Evolutionary conservation across 306 rosid species (phyloP).

Genomic region (Benincasa hispida): DNA sequence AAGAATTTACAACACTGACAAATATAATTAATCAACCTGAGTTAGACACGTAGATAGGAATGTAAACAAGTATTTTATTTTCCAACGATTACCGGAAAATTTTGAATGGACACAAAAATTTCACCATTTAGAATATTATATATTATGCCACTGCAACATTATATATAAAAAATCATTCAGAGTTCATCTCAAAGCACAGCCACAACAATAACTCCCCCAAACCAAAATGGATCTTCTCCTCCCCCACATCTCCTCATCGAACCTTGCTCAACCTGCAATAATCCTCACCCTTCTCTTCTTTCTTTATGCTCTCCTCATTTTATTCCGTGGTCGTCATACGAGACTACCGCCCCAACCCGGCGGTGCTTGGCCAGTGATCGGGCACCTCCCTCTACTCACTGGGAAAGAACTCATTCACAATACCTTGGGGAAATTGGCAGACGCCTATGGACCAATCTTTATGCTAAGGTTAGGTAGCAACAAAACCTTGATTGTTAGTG

Average conservation of each 20-base stretch:
- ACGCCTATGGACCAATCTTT: conserved; percentile 17
- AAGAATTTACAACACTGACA: too few species aligned
- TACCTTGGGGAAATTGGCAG: conserved; percentile 16
- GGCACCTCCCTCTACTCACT: neutral
- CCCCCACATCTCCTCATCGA: neutral
- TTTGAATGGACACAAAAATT: too few species aligned
- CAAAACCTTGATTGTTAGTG: conserved; percentile 21
- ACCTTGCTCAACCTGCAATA: neutral
- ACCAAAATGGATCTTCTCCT: neutral
- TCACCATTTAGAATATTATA: too few species aligned
- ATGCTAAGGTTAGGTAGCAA: neutral
- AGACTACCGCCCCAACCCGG: neutral
- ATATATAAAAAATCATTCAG: too few species aligned
- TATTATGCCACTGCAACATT: too few species aligned
- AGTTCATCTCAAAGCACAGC: neutral
- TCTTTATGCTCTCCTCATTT: neutral
- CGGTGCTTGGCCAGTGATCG: neutral
- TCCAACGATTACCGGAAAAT: too few species aligned
- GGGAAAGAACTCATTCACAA: conserved; percentile 7
- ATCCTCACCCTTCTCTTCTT: neutral
- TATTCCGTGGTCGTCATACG: neutral
- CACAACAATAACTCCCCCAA: neutral
- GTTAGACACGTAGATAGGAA: too few species aligned
- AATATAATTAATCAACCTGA: too few species aligned
- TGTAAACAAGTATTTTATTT: too few species aligned